Conservation (phyloP, 257 asterid species). For the Capsicum rhomboideum region DNA sequence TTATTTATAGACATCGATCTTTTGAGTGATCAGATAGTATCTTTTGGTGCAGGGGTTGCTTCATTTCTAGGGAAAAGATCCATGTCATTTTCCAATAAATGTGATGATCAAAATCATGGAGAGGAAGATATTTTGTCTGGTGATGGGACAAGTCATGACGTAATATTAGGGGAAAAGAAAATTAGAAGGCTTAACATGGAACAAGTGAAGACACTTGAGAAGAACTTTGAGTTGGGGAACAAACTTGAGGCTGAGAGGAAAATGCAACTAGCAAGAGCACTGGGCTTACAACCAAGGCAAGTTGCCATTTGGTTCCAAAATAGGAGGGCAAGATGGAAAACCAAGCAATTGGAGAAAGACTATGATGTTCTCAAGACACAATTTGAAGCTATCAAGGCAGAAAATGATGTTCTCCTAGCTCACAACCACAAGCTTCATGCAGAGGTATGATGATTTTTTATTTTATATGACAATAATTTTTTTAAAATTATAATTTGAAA, state of each 20-base stretch:
- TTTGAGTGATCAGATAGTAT: background rate
- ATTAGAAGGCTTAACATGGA: conserved; percentile 47
- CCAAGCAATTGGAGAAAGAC: conserved; percentile 55
- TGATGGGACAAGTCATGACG: conserved; percentile 31
- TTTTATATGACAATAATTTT: background rate
- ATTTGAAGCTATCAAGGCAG: conserved; percentile 41
- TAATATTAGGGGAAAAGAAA: conserved; percentile 31
- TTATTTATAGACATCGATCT: background rate
- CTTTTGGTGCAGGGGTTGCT: conserved; percentile 9
- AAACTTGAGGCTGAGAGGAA: conserved; percentile 56
- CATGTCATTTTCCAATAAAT: conserved; percentile 19
- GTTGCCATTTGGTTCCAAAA: conserved; percentile 66
- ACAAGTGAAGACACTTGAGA: conserved; percentile 55
- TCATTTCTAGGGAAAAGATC: conserved; percentile 29
- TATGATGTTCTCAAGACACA: conserved; percentile 43
- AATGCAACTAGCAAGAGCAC: conserved; percentile 51
- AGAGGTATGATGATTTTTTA: conserved; percentile 13
- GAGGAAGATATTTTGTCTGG: conserved; percentile 39
- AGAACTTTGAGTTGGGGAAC: conserved; percentile 47
- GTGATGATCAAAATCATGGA: conserved; percentile 10
- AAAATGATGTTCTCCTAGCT: conserved; percentile 49
- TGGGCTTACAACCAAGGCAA: conserved; percentile 56
- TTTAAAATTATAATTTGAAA: background rate
- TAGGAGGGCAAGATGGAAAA: conserved; percentile 58
- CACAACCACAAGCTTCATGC: conserved; percentile 46